Percentiles rank a stretch among this genome's conserved stretches.
Evolutionary conservation across 23 red algal genomes (phyloP).

Genomic region (Gracilariopsis chorda): DNA sequence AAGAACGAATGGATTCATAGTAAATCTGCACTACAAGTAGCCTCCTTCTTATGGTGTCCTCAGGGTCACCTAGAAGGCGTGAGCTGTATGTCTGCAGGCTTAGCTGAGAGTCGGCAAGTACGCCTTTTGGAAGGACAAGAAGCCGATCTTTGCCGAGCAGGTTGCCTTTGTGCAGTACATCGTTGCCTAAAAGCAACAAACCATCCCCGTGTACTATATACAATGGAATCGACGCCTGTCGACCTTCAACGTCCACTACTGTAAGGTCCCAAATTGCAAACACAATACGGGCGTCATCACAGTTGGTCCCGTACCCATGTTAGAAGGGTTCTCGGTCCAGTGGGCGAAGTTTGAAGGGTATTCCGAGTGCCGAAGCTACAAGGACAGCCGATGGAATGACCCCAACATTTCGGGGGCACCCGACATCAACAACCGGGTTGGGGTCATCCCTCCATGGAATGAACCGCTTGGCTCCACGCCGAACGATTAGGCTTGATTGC

Average conservation of each 20-base stretch:
- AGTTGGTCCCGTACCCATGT: conserved; percentile 11
- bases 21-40: neutral
- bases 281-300: neutral
- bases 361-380: neutral
- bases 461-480: neutral
- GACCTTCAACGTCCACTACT: neutral
- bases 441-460: neutral
- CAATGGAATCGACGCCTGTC: neutral
- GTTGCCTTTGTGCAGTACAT: neutral
- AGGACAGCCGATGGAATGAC: neutral
- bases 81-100: neutral
- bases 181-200: neutral
- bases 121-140: neutral
- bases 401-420: neutral
- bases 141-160: neutral
- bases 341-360: conserved; percentile 1
- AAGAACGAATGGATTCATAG: neutral
- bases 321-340: conserved; percentile 2
- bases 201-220: conserved; percentile 17
- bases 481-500: neutral
- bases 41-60: neutral
- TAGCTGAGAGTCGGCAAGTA: neutral
- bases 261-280: conserved; percentile 14
- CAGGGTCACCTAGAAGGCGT: neutral
- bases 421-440: neutral